Evolutionary conservation across 139 green algal genomes (phyloP).

Genomic region (Coccomyxa sp.): DNA sequence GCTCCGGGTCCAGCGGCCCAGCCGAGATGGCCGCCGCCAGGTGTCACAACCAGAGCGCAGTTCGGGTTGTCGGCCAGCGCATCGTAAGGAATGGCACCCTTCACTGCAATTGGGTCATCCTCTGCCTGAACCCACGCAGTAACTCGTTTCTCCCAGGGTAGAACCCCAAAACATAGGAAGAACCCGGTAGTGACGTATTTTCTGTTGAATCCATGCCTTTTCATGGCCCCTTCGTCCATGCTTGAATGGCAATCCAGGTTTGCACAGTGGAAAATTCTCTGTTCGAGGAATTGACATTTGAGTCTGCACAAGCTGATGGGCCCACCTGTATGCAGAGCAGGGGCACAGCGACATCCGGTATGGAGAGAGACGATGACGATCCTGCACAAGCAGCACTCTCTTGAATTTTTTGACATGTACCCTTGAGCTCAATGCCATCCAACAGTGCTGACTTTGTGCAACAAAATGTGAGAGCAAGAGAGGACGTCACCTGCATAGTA

Average conservation of each 20-base stretch:
- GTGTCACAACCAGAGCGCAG: slow-evolving; percentile 62
- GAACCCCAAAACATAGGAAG: too few relatives aligned
- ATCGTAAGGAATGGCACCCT: slow-evolving; percentile 67
- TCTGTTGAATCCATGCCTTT: background rate
- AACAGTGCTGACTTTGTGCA: background rate
- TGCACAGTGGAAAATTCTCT: too few relatives aligned
- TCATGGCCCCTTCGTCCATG: background rate
- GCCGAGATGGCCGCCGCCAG: slow-evolving; percentile 73
- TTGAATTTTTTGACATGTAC: background rate
- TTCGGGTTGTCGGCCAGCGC: slow-evolving; percentile 56
- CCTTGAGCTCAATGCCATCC: background rate
- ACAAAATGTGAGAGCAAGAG: background rate
- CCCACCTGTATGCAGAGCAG: slow-evolving; percentile 65
- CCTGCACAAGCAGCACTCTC: background rate
- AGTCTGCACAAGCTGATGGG: background rate
- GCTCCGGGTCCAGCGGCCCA: slow-evolving; percentile 58
- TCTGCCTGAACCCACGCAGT: slow-evolving; percentile 35
- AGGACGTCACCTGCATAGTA: slow-evolving; percentile 68
- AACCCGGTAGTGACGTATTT: background rate
- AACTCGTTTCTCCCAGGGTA: background rate
- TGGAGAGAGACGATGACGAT: slow-evolving; percentile 34
- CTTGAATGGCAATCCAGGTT: background rate
- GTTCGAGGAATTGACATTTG: background rate
- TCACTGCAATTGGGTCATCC: slow-evolving; percentile 86
- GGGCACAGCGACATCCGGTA: slow-evolving; percentile 53